These are phyloP conservation scores for Dendrobium chrysotoxum DNA, from an alignment of 106 monocot genomes.

Conservation along the genomic window DNA sequence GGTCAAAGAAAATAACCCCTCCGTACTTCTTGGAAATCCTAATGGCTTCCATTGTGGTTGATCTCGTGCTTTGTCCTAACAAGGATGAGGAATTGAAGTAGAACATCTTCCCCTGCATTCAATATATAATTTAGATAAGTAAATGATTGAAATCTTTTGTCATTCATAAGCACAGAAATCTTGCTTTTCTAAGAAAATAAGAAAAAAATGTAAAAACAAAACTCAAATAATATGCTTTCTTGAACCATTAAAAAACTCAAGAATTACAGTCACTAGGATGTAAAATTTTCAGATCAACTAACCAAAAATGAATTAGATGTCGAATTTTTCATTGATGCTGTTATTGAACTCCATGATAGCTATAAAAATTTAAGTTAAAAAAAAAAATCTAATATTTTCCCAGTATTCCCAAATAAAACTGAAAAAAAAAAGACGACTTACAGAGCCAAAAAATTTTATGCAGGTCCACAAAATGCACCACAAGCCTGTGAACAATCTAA, in stretches of 20 bases:
- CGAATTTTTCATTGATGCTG: neutral
- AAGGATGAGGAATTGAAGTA: conserved; percentile 82
- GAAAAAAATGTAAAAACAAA: too few relatives aligned
- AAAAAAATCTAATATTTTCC: neutral
- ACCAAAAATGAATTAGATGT: neutral
- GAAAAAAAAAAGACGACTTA: too few relatives aligned
- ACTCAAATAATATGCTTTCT: too few relatives aligned
- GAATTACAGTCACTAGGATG: neutral
- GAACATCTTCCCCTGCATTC: conserved; percentile 86
- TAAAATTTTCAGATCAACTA: neutral
- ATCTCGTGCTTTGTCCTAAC: conserved; percentile 44
- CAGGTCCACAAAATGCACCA: too few relatives aligned
- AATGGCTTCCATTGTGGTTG: conserved; percentile 51
- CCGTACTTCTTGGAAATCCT: conserved; percentile 55
- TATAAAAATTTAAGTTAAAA: neutral
- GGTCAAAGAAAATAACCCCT: conserved; percentile 64
- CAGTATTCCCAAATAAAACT: too few relatives aligned
- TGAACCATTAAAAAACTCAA: neutral
- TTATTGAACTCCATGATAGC: neutral
- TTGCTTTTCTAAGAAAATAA: too few relatives aligned
- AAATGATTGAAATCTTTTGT: neutral
- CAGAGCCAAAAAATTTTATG: too few relatives aligned
- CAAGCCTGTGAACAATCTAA: too few relatives aligned
- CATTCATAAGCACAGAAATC: too few relatives aligned
- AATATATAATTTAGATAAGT: neutral